Evolutionary conservation across 208 protist genomes (phyloP).

Genomic region (Leishmania martiniquensis): DNA sequence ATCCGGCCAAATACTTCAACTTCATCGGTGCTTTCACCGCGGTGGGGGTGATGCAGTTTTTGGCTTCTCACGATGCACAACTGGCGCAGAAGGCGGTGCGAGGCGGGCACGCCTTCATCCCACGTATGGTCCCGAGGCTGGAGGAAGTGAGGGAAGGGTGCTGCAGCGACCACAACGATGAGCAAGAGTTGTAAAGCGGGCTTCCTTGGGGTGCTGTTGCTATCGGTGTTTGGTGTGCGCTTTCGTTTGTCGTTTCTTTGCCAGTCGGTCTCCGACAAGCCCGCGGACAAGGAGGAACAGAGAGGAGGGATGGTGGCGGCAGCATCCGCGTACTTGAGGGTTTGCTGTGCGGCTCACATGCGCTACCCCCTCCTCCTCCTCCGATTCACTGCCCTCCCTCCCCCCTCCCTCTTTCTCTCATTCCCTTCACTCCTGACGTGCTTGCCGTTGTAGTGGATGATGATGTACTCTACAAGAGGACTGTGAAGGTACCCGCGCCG

Average conservation of each 20-base stretch:
- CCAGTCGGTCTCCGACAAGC: not conserved
- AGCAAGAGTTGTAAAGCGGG: conserved; percentile 21
- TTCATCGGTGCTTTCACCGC: conserved; percentile 41
- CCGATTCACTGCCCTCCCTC: not conserved
- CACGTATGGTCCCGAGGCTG: conserved; percentile 32
- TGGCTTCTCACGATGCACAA: conserved; percentile 10
- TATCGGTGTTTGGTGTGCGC: not conserved
- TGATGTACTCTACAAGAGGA: no score
- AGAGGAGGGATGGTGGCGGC: no score
- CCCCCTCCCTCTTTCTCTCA: not conserved
- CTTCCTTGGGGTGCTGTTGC: not conserved
- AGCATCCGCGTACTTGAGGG: no score
- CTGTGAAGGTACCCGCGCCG: no score
- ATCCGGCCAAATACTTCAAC: conserved; percentile 30
- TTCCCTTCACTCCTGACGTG: not conserved
- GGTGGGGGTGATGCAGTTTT: conserved; percentile 38
- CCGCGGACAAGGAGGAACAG: not conserved
- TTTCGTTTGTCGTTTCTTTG: not conserved
- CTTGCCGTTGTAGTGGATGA: not conserved
- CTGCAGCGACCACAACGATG: conserved; percentile 4
- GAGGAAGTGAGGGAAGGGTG: not conserved
- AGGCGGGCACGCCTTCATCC: conserved; percentile 28
- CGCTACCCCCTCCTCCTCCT: no score
- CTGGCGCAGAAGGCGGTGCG: conserved; percentile 8
- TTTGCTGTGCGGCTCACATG: not conserved